Conservation (phyloP, 2,329 filamentous ascomycete species). For the Colletotrichum truncatum region DNA sequence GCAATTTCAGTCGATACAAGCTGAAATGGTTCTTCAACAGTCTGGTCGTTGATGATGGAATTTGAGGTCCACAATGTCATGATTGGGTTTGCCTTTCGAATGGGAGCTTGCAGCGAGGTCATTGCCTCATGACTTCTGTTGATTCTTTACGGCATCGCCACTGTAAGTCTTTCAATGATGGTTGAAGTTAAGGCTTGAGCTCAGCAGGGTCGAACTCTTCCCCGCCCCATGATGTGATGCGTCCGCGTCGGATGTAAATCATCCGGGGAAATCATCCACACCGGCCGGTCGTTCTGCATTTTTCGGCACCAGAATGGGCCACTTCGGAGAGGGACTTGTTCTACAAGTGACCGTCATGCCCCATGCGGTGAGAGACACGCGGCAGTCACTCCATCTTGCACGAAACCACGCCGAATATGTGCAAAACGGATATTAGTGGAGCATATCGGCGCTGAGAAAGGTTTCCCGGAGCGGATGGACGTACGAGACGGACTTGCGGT, state of each 20-base stretch:
- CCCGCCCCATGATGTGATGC: background rate
- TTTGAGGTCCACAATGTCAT: background rate
- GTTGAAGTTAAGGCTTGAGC: background rate
- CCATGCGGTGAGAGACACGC: background rate
- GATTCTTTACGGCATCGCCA: no score
- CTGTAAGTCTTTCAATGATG: background rate
- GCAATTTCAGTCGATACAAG: background rate
- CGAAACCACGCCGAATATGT: background rate
- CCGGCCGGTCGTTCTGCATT: background rate
- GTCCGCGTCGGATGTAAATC: background rate
- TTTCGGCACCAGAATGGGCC: background rate
- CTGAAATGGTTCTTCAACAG: no score
- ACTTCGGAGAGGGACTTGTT: background rate
- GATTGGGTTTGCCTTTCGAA: no score
- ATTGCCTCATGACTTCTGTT: no score
- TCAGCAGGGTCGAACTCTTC: background rate
- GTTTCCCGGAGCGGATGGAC: background rate
- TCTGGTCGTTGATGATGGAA: background rate
- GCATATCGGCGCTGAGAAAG: background rate
- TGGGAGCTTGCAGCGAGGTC: no score
- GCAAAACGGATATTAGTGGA: background rate
- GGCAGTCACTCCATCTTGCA: background rate
- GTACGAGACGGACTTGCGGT: background rate
- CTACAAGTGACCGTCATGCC: background rate
- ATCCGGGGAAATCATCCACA: background rate